phyloP scores from a whole-genome alignment of 1,284 basidiomycete species.

The Cutaneotrichosporon dermatis region DNA sequence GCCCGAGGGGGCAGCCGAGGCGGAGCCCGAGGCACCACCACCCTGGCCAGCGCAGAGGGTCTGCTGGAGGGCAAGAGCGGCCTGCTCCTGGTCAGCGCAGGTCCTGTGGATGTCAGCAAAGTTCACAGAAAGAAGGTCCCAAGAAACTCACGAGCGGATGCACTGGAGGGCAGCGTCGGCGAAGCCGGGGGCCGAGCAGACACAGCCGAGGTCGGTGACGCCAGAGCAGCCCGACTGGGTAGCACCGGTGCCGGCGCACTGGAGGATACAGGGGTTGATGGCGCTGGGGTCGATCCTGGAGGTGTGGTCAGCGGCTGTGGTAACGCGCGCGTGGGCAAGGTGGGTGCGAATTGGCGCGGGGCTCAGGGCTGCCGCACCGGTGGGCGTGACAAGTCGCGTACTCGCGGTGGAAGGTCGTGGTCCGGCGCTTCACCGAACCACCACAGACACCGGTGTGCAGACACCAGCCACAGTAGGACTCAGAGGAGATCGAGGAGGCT shows the following conservation, averaged over 20 bases:
- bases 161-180: background rate
- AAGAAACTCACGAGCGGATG: background rate
- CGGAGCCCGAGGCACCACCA: background rate
- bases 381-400: background rate
- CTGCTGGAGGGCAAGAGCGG: background rate
- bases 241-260: conserved; percentile 1
- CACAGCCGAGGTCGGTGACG: conserved; percentile 1
- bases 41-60: conserved; percentile 1
- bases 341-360: background rate
- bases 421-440: too few relatives aligned
- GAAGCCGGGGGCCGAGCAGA: conserved; percentile 3
- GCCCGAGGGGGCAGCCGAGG: too few relatives aligned
- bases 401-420: too few relatives aligned
- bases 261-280: conserved; percentile 5
- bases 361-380: background rate
- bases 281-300: conserved; percentile 1
- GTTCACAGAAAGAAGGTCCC: background rate
- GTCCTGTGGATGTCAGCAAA: background rate
- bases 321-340: background rate
- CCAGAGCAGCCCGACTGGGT: conserved; percentile 3
- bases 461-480: too few relatives aligned
- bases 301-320: conserved; percentile 1
- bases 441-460: too few relatives aligned
- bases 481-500: too few relatives aligned
- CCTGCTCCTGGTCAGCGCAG: conserved; percentile 5